A percentile compares a stretch with the other conserved stretches of the same genome.
Evolutionary conservation across 2,329 filamentous ascomycete genomes (phyloP).

Genomic region (Colletotrichum cordylinicola): DNA sequence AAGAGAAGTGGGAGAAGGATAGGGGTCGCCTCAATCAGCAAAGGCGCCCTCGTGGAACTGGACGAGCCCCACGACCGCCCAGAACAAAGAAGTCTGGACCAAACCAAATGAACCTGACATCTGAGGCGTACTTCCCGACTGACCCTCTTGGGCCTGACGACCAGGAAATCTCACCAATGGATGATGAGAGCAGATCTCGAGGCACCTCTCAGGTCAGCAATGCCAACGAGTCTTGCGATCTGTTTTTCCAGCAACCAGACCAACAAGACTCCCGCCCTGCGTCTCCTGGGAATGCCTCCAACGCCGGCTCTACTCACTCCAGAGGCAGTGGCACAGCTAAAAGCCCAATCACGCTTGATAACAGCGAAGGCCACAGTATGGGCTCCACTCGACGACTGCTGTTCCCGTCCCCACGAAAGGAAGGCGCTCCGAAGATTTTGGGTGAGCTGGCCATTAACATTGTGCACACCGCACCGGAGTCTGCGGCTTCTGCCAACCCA

Average conservation of each 20-base stretch:
- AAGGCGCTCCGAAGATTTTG: slow-evolving; percentile 66
- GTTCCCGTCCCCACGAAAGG: slow-evolving; percentile 78
- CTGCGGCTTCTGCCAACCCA: slow-evolving; percentile 33
- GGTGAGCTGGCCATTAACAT: slow-evolving; percentile 62
- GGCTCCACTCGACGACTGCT: slow-evolving; percentile 71
- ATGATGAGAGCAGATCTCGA: slow-evolving; percentile 19
- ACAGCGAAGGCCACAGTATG: slow-evolving; percentile 51
- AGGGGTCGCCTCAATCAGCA: slow-evolving; percentile 57
- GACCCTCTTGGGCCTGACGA: slow-evolving; percentile 53
- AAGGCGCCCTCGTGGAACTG: slow-evolving; percentile 53
- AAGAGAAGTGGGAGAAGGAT: slow-evolving; percentile 80
- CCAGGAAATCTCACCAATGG: slow-evolving; percentile 6
- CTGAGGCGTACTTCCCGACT: slow-evolving; percentile 59
- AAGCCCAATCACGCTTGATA: slow-evolving; percentile 61
- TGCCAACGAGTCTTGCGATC: slow-evolving; percentile 4
- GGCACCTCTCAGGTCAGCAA: slow-evolving; percentile 18
- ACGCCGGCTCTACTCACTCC: slow-evolving; percentile 57
- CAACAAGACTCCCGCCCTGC: neutral
- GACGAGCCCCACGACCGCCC: slow-evolving; percentile 37
- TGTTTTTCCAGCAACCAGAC: slow-evolving; percentile 1
- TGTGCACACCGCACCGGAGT: slow-evolving; percentile 43
- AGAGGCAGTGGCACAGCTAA: slow-evolving; percentile 59
- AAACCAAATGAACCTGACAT: slow-evolving; percentile 51
- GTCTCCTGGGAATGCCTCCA: slow-evolving; percentile 31
- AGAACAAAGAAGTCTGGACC: slow-evolving; percentile 56